Percentiles rank a stretch among this genome's conserved stretches.
phyloP scores from a whole-genome alignment of 768 basidiomycete species.

The Daedaleopsis nitida region DNA sequence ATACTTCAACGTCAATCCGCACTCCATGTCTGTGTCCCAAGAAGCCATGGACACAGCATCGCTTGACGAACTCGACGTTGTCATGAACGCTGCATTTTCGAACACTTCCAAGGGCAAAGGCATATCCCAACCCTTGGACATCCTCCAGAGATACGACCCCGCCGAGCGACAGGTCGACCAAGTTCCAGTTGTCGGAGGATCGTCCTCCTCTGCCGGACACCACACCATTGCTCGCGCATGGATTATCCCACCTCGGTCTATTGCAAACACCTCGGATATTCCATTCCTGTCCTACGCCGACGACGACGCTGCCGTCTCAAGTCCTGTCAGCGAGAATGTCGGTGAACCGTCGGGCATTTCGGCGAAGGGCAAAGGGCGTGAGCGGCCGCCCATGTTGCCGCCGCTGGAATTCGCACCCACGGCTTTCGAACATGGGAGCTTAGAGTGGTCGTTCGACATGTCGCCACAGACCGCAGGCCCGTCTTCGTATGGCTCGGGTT shows the following conservation, averaged over 20 bases:
- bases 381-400: conserved; percentile 60
- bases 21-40: not conserved
- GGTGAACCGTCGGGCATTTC: conserved; percentile 11
- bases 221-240: not conserved
- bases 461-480: conserved; percentile 31
- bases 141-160: conserved; percentile 29
- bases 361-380: conserved; percentile 58
- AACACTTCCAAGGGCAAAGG: conserved; percentile 55
- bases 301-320: conserved; percentile 1
- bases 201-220: conserved; percentile 6
- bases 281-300: not conserved
- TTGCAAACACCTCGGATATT: not conserved
- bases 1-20: conserved; percentile 1
- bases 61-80: not conserved
- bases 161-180: conserved; percentile 2
- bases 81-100: conserved; percentile 12
- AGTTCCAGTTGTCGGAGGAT: conserved; percentile 8
- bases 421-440: conserved; percentile 43
- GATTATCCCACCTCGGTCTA: not conserved
- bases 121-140: conserved; percentile 54
- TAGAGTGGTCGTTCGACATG: conserved; percentile 27
- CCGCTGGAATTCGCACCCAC: conserved; percentile 64
- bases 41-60: not conserved
- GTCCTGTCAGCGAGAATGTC: conserved; percentile 7
- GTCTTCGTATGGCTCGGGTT: conserved; percentile 29